Percentiles rank a stretch among this genome's conserved stretches.
Evolutionary conservation across 331 rosid species (phyloP).

Genomic region (Dryas integrifolia): DNA sequence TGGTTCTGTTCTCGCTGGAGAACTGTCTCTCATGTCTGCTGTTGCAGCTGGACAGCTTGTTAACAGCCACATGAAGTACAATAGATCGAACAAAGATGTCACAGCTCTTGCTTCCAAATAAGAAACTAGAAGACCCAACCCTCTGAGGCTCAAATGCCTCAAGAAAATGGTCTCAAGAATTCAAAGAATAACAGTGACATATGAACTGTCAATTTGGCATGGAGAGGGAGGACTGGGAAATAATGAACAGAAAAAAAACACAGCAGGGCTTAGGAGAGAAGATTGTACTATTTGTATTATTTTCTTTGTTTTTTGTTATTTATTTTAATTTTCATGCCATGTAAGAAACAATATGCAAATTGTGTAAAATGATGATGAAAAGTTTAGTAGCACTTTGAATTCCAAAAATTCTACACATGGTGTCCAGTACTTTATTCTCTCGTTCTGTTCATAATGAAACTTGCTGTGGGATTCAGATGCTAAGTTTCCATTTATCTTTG

Average conservation of each 20-base stretch:
- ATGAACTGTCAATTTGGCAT: constrained; percentile 3
- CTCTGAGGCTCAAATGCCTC: neutral
- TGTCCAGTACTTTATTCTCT: neutral
- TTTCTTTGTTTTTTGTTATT: constrained; percentile 10
- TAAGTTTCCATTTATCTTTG: neutral
- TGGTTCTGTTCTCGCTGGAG: constrained; percentile 51
- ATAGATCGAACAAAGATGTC: constrained; percentile 42
- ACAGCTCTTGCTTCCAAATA: constrained; percentile 30
- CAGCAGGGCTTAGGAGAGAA: constrained; percentile 9
- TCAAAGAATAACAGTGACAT: constrained; percentile 5
- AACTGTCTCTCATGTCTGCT: constrained; percentile 54
- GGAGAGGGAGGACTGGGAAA: constrained; percentile 8
- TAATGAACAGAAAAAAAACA: constrained; percentile 17
- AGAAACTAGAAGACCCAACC: neutral
- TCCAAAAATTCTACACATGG: neutral
- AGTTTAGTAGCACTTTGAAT: constrained; percentile 6
- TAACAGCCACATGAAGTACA: constrained; percentile 51
- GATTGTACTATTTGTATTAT: constrained; percentile 27
- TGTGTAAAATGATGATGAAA: constrained; percentile 22
- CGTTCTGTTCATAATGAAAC: neutral
- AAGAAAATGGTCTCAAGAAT: neutral
- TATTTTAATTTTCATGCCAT: neutral
- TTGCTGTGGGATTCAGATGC: constrained; percentile 3
- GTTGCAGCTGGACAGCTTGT: constrained; percentile 50
- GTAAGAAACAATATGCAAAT: constrained; percentile 16